These are phyloP conservation scores for Dioszegia aurantiaca DNA, from an alignment of 768 basidiomycete genomes.

Conservation along the genomic window DNA sequence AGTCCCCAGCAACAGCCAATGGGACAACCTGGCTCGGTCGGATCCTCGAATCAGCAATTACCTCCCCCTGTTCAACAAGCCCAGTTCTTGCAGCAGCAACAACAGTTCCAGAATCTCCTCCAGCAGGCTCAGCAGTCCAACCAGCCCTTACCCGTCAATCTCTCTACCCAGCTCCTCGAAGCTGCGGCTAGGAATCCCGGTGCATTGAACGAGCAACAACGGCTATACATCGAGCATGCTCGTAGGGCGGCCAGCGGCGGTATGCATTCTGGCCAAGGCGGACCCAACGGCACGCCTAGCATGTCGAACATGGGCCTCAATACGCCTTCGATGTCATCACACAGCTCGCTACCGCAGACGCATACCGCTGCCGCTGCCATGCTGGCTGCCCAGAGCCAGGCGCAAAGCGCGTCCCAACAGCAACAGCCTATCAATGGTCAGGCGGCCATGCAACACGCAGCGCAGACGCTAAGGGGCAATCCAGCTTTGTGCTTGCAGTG, in stretches of 20 bases:
- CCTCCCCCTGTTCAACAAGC: background rate
- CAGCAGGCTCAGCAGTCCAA: conserved; percentile 6
- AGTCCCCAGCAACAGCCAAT: conserved; percentile 1
- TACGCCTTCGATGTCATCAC: conserved; percentile 1
- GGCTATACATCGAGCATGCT: conserved; percentile 18
- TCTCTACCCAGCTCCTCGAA: conserved; percentile 25
- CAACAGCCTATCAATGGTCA: background rate
- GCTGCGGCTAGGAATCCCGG: conserved; percentile 15
- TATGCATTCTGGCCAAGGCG: background rate
- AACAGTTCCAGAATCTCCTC: conserved; percentile 15
- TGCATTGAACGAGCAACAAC: conserved; percentile 23
- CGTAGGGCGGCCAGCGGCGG: background rate
- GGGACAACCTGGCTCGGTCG: conserved; percentile 9
- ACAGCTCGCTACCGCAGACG: background rate
- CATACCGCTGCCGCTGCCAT: conserved; percentile 1
- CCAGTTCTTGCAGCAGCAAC: conserved; percentile 7
- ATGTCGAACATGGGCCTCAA: background rate
- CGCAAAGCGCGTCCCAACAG: background rate
- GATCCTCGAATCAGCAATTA: background rate
- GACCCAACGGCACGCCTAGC: background rate
- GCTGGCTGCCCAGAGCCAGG: background rate
- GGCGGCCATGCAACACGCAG: conserved; percentile 1
- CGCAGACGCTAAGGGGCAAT: conserved; percentile 13
- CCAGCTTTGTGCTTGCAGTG: conserved; percentile 10
- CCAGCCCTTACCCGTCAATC: background rate